A percentile compares a stretch with the other conserved stretches of the same genome.
These are phyloP conservation scores for Coix lacrymajobi DNA, from an alignment of 176 grass and related monocot genomes.

Conservation along the genomic window DNA sequence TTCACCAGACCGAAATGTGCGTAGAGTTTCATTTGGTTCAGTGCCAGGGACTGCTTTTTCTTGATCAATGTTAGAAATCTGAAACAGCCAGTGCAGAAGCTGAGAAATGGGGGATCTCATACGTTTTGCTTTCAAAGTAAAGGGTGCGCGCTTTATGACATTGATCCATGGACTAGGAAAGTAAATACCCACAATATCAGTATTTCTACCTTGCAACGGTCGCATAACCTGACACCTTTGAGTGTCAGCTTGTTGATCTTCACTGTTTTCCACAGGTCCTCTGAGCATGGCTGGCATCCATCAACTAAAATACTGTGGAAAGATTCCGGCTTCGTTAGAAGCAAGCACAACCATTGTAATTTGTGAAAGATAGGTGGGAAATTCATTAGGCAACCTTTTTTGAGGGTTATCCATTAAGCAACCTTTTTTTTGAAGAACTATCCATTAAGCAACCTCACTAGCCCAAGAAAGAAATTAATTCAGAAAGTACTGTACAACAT, in stretches of 20 bases:
- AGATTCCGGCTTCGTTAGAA: background rate
- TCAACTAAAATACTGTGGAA: slow-evolving; percentile 76
- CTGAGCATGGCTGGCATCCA: slow-evolving; percentile 65
- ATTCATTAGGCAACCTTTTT: background rate
- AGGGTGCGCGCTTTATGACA: background rate
- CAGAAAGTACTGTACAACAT: background rate
- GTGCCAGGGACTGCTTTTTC: slow-evolving; percentile 43
- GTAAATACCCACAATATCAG: background rate
- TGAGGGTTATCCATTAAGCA: background rate
- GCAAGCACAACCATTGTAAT: background rate
- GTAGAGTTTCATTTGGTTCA: slow-evolving; percentile 72
- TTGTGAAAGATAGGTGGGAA: background rate
- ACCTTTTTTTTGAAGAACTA: too few species aligned
- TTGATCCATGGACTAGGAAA: background rate
- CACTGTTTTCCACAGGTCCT: slow-evolving; percentile 84
- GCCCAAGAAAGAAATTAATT: background rate
- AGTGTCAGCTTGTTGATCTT: slow-evolving; percentile 76
- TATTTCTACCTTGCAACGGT: slow-evolving; percentile 71
- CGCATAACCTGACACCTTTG: slow-evolving; percentile 77
- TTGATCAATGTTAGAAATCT: slow-evolving; percentile 75
- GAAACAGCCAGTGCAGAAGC: slow-evolving; percentile 15
- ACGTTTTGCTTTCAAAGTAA: too few species aligned
- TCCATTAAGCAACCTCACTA: background rate
- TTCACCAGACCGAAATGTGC: slow-evolving; percentile 64
- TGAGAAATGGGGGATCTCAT: too few species aligned